Evolutionary conservation across 257 asterid genomes (phyloP).

Genomic region (Gardenia jasminoides): DNA sequence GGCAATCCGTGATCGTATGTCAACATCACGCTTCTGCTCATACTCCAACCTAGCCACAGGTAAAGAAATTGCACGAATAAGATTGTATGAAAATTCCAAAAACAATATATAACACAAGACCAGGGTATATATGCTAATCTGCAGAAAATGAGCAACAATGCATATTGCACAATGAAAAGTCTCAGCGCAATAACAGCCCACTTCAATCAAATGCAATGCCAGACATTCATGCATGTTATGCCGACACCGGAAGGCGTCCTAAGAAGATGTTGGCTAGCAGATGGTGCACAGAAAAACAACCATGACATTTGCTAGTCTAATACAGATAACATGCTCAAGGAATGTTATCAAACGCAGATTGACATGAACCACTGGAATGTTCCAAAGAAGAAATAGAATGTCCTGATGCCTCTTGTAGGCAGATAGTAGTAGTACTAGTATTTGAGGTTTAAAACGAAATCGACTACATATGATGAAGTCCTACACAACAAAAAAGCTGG

Average conservation of each 20-base stretch:
- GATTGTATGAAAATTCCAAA: slow-evolving; percentile 10
- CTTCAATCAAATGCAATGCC: background rate
- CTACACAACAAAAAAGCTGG: background rate
- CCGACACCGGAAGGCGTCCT: background rate
- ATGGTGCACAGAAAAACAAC: background rate
- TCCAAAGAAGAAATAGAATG: background rate
- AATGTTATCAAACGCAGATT: background rate
- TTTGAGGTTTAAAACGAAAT: background rate
- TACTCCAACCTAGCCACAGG: slow-evolving; percentile 76
- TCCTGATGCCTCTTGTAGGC: background rate
- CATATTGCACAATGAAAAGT: background rate
- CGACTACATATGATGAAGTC: background rate
- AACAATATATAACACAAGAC: background rate
- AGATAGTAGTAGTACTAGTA: background rate
- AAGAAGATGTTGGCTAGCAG: background rate
- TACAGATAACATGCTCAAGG: background rate
- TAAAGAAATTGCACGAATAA: slow-evolving; percentile 10
- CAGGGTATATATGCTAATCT: background rate
- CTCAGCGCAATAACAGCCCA: background rate
- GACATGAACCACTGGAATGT: background rate
- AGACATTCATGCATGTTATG: background rate
- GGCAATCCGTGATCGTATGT: slow-evolving; percentile 57
- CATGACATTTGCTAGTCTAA: background rate
- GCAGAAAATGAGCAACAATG: background rate
- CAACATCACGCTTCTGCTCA: slow-evolving; percentile 86